Conservation (phyloP, 768 basidiomycete species). For the Boletus patriciae region DNA sequence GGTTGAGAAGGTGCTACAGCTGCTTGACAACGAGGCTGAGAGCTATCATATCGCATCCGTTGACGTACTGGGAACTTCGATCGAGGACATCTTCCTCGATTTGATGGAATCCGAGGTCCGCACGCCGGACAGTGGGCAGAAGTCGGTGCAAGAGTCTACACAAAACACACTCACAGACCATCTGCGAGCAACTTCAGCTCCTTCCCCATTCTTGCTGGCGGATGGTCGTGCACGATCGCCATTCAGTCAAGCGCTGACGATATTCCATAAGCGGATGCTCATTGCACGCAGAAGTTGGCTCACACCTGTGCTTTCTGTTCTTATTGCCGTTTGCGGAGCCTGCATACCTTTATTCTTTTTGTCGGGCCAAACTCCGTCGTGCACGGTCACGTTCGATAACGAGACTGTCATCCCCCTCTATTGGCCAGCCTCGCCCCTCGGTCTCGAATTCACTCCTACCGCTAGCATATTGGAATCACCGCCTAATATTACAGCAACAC, state of each 20-base stretch:
- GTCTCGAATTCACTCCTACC: conserved; percentile 30
- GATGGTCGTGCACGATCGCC: conserved; percentile 56
- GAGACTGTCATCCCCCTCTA: conserved; percentile 49
- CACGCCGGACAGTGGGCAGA: conserved; percentile 29
- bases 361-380: conserved; percentile 49
- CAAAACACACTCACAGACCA: conserved; percentile 2
- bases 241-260: conserved; percentile 65
- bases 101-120: conserved; percentile 51
- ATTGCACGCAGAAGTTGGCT: conserved; percentile 70
- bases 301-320: conserved; percentile 52
- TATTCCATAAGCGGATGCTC: conserved; percentile 69
- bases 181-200: neutral
- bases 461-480: conserved; percentile 52
- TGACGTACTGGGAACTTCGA: conserved; percentile 69
- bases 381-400: conserved; percentile 41
- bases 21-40: conserved; percentile 48
- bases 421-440: conserved; percentile 49
- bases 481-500: conserved; percentile 46
- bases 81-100: conserved; percentile 80
- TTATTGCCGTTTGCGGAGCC: conserved; percentile 59
- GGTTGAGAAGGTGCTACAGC: conserved; percentile 55
- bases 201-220: conserved; percentile 31
- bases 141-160: conserved; percentile 14
- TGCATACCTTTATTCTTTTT: conserved; percentile 71
- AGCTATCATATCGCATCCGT: conserved; percentile 48